Evolutionary conservation across 495 filamentous ascomycete genomes (phyloP).

Genomic region (Endocarpon pusillum): DNA sequence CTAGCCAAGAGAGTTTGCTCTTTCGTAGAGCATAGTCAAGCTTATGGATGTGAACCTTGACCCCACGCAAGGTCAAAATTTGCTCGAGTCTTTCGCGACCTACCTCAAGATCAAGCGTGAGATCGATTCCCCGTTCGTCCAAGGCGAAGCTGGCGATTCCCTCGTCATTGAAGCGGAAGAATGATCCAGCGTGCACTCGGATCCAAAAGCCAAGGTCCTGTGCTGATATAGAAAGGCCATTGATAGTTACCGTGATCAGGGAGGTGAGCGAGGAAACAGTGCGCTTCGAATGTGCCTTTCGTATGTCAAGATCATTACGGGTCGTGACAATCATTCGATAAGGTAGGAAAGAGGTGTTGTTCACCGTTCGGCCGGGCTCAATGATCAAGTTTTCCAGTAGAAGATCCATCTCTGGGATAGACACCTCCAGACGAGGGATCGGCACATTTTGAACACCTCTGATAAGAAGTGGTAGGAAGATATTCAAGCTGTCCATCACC

Average conservation of each 20-base stretch:
- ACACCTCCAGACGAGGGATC: conserved; percentile 71
- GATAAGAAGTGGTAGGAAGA: conserved; percentile 66
- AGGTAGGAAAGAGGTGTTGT: conserved; percentile 76
- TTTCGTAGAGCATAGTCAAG: conserved; percentile 60
- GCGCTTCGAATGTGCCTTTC: conserved; percentile 54
- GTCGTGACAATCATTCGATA: conserved; percentile 66
- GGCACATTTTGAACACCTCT: conserved; percentile 68
- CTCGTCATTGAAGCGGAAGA: conserved; percentile 55
- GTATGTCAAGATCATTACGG: conserved; percentile 70
- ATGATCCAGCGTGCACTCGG: conserved; percentile 45
- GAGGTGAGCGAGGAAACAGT: conserved; percentile 49
- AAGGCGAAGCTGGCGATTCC: conserved; percentile 74
- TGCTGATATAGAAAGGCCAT: conserved; percentile 65
- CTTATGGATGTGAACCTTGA: conserved; percentile 70
- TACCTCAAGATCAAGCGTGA: conserved; percentile 68
- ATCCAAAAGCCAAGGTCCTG: conserved; percentile 74
- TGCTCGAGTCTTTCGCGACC: conserved; percentile 56
- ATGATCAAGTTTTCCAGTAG: conserved; percentile 80
- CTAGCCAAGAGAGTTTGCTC: conserved; percentile 56
- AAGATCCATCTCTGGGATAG: conserved; percentile 67
- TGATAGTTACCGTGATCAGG: conserved; percentile 54
- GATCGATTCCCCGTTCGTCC: conserved; percentile 72
- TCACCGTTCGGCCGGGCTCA: conserved; percentile 72
- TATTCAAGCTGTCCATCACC: conserved; percentile 52
- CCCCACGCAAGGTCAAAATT: conserved; percentile 58